Evolutionary conservation across 805 yeast species (phyloP), one percentile per base, ranked within the genome.

Genomic region (Blastobotrys attinorum): DNA sequence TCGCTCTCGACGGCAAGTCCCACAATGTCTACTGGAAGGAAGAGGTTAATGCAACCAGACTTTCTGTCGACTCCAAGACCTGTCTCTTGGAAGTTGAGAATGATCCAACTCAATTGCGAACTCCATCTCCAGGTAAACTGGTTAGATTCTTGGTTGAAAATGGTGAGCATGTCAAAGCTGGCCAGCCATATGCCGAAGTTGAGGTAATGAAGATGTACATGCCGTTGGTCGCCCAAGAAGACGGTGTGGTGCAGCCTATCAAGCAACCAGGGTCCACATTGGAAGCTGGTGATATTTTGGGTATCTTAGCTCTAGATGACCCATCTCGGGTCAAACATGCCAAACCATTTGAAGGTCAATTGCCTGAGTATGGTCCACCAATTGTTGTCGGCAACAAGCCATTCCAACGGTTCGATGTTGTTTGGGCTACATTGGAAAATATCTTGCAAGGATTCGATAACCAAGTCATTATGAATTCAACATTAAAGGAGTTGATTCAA

Each of bases 131-230:
- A 43, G 99, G 99, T 73, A 92, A 92, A 69, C 75, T 92, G 54
- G 95, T 90, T 49, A 86, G 86, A 62, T 92, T 80, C 63, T 71
- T 92, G 54, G 95, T 92, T 49, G 97, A 94, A 61, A 83, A 81
- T 56, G 98, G 98, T 54, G 98, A 90, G 51, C 97, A 90, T 59
- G 76, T 92, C 56, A 67, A 66, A 42, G 79, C 92, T 47, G 97
- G 97, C 48, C 95, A 90, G 68, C 81, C 97, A 37, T 94, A 78
- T 60, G 98, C 98, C 34, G 98, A 92, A 70, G 96, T 92, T 46
- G 99, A 92, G 70, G 98, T 92, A 54, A 92, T 92, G 99, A 92
- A 92, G 68, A 92, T 92, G 98, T 88, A 89, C 67, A 92, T 92
- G 97, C 97, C 98, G 40, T 75, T 92, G 57, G 70, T 89, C 59